phyloP scores from a whole-genome alignment of 2,329 filamentous ascomycete species.

The Aureobasidium sp. region DNA sequence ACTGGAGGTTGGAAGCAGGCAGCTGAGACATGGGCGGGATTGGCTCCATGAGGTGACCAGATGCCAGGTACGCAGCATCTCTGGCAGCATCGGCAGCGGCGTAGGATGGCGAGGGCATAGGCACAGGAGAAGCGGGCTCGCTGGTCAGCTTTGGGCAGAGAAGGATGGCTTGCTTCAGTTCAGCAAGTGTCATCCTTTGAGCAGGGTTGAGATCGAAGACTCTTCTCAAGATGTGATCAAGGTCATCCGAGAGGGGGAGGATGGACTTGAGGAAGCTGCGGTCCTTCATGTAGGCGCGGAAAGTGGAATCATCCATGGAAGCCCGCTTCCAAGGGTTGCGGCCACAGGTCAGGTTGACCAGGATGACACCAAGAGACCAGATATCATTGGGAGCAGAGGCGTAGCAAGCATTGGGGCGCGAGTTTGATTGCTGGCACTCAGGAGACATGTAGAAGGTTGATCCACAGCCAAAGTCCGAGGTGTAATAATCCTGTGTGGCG shows the following conservation, averaged over 20 bases:
- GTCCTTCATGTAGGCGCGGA: conserved; percentile 81
- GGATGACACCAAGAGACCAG: conserved; percentile 95
- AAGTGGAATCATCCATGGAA: conserved; percentile 87
- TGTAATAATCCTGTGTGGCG: conserved; percentile 74
- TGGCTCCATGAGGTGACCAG: conserved; percentile 12
- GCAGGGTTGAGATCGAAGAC: conserved; percentile 84
- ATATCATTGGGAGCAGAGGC: conserved; percentile 91
- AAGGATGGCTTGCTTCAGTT: conserved; percentile 70
- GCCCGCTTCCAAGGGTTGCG: conserved; percentile 99
- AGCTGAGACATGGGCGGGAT: conserved; percentile 17
- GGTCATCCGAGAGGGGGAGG: conserved; percentile 78
- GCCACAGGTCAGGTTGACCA: conserved; percentile 95
- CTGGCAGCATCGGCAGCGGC: conserved; percentile 17
- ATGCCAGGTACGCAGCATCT: conserved; percentile 14
- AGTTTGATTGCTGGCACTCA: conserved; percentile 85
- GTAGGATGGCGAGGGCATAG: conserved; percentile 18
- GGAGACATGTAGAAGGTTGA: conserved; percentile 99
- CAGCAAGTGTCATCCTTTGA: conserved; percentile 71
- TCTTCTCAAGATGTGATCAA: conserved; percentile 78
- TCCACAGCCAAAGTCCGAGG: conserved; percentile 93
- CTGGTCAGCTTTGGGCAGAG: conserved; percentile 68
- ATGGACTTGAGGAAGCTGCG: conserved; percentile 87
- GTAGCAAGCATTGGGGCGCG: conserved; percentile 67
- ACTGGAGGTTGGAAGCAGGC: conserved; percentile 7
- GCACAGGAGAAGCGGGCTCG: conserved; percentile 32